These are phyloP conservation scores for Diospyros kaki DNA, from an alignment of 148 eudicot genomes.

Conservation along the genomic window DNA sequence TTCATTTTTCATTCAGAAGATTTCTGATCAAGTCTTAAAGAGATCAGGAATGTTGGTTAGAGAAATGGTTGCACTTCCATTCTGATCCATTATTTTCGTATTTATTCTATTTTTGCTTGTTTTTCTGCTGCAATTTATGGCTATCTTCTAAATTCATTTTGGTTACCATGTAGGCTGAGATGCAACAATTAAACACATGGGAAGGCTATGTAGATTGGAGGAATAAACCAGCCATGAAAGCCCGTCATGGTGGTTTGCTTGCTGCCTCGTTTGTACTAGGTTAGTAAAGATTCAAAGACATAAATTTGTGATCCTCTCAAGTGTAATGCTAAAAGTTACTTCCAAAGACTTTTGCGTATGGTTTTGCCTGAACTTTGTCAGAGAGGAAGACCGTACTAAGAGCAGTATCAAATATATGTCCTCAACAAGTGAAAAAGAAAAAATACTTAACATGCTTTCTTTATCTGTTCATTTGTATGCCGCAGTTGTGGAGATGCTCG, in stretches of 20 bases:
- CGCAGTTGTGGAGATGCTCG: conserved; percentile 73
- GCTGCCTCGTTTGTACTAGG: conserved; percentile 71
- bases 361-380: background rate
- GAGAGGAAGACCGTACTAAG: background rate
- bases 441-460: too few relatives aligned
- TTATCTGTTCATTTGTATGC: background rate
- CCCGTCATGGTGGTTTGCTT: conserved; percentile 57
- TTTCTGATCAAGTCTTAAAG: conserved; percentile 5
- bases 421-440: background rate
- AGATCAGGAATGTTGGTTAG: background rate
- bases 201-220: conserved; percentile 71
- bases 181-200: conserved; percentile 31
- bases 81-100: background rate
- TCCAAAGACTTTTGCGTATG: background rate
- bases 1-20: conserved; percentile 7
- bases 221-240: conserved; percentile 52
- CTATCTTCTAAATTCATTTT: background rate
- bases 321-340: background rate
- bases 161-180: conserved; percentile 38
- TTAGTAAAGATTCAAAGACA: conserved; percentile 20
- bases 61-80: conserved; percentile 31
- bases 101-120: background rate
- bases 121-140: background rate
- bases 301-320: too few relatives aligned
- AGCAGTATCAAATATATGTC: background rate